Evolutionary conservation across 2,329 filamentous ascomycete species (phyloP), one percentile per base, ranked within the genome.

Genomic region (Botrytis pseudocinerea): DNA sequence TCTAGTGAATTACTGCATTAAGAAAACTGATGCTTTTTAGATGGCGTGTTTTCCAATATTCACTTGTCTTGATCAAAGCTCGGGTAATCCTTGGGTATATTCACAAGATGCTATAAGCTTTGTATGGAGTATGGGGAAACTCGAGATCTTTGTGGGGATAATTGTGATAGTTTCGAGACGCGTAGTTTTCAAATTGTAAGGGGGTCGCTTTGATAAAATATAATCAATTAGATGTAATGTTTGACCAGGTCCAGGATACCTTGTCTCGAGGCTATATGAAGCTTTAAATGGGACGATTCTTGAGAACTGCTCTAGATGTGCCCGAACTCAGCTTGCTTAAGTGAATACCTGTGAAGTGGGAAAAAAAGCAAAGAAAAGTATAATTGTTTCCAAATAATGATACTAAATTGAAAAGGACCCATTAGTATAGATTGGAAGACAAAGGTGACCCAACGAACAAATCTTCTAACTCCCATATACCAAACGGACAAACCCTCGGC

Each of bases 211-310:
- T 65, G 63, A 65, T 65, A 65, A 64, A 32, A 62, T 42, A 28
- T 44, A 51, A 42, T 38, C 38, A 32, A 57, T 57, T 57, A 57
- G 35, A 69, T 44, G 18, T 57, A n/a, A 44, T 57, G 51, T 42
- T 69, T 42, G 65, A 69, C 46, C 28, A 57, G 65, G 65, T 57
- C 65, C 48, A 42, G 65, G 65, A 69, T 69, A 57, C 38, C 63
- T 65, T 48, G 63, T 65, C 22, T 65, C 20, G 20, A 48, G 42
- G 44, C 14, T 48, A 65, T 65, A 18, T 35, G 35, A 69, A 42
- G 48, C 38, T 69, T 28, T 57, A 16, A 22, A 68, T 42, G n/a
- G 65, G 51, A 69, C 5, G 18, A 57, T 44, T 69, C 65, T 28
- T 57, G 48, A 69, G 48, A 28, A 69, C 65, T 69, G 65, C 48